phyloP scores from a whole-genome alignment of 495 filamentous ascomycete species.

The Apiosordaria backusii region DNA sequence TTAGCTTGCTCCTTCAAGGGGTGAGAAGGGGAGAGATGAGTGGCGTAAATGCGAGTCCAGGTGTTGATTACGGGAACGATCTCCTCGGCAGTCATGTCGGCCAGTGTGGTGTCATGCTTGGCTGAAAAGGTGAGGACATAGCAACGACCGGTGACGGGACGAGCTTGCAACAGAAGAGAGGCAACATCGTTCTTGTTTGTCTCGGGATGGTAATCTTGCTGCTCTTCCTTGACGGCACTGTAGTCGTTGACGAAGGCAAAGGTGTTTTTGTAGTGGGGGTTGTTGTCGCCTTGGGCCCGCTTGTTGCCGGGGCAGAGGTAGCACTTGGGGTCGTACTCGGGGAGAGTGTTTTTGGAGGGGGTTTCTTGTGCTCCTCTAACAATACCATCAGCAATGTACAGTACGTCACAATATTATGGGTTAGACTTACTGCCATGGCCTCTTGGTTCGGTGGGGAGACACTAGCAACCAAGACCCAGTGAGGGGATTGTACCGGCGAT shows the following conservation, averaged over 20 bases:
- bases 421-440: slow-evolving; percentile 88
- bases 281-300: slow-evolving; percentile 83
- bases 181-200: slow-evolving; percentile 53
- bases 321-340: slow-evolving; percentile 78
- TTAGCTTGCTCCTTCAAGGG: slow-evolving; percentile 52
- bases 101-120: slow-evolving; percentile 85
- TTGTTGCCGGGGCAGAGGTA: slow-evolving; percentile 96
- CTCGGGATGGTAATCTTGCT: slow-evolving; percentile 51
- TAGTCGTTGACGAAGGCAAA: slow-evolving; percentile 98
- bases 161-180: slow-evolving; percentile 75
- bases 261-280: slow-evolving; percentile 80
- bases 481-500: slow-evolving; percentile 89
- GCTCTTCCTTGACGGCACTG: slow-evolving; percentile 91
- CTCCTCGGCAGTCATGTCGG: slow-evolving; percentile 67
- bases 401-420: neutral
- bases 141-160: slow-evolving; percentile 91
- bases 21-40: slow-evolving; percentile 69
- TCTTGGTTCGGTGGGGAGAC: slow-evolving; percentile 91
- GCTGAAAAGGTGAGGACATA: slow-evolving; percentile 94
- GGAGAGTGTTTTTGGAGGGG: slow-evolving; percentile 70
- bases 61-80: slow-evolving; percentile 75
- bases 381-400: neutral
- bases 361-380: slow-evolving; percentile 85
- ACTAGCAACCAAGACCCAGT: slow-evolving; percentile 88
- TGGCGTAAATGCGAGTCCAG: slow-evolving; percentile 84